Evolutionary conservation across 1,284 basidiomycete genomes (phyloP), one percentile per base, ranked within the genome.

Genomic region (Apiotrichum porosum): DNA sequence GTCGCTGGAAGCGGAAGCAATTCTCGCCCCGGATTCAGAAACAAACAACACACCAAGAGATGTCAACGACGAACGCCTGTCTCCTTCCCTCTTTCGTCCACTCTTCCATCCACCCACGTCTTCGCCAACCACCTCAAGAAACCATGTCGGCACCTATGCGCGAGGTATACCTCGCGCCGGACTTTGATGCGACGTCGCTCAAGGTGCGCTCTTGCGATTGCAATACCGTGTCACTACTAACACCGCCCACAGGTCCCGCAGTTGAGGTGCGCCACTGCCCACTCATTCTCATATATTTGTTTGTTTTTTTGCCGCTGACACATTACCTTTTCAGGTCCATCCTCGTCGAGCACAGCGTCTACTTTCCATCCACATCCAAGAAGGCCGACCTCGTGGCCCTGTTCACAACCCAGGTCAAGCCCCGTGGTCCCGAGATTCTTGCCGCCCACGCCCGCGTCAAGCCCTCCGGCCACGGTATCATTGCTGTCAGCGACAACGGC

Each of bases 301-400:
- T n/a, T n/a, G n/a, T 28, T 28, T 28, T 12, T 28, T 12, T 28
- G 26, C 26, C 26, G 6, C 26, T 28, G 26, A 12, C 6, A 6
- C 8, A 28, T 28, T 15, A 21, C 12, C 24, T n/a, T 37, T 14
- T 17, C 45, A 55, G 53, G 14, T 49, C 46, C 21, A 42, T 55
- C 17, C 47, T 55, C n/a, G 26, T 49, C 34, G 85, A 85, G 63
- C 88, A 97, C 73, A 81, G 85, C 54, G 77, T 94, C 61, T 76
- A 77, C 26, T 88, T 85, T 71, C 82, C 86, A 6, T 80, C 83
- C 3, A 82, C 83, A 1, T 85, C 87, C 61, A 88, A 87, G 54
- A 97, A 97, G 73, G 77, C 83, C 6, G 90, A 88, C 61, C 81
- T 97, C 21, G 80, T 97, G 10, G 77, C 82, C 33, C 74, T 84